Evolutionary conservation across 2,329 filamentous ascomycete species (phyloP).

Genomic region (Cladosporium oxysporum): DNA sequence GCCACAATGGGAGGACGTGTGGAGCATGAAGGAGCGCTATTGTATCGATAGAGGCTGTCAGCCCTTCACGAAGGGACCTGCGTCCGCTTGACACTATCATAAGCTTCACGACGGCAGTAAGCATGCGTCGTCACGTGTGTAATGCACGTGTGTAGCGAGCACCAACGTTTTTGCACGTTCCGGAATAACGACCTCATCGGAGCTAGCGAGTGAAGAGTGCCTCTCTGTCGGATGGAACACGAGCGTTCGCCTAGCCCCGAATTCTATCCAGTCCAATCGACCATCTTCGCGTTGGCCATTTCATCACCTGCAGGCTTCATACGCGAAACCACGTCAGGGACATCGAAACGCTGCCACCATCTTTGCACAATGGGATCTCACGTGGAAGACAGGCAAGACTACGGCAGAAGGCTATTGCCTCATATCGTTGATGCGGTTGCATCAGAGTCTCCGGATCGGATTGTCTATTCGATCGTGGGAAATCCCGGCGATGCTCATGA

Average conservation of each 20-base stretch:
- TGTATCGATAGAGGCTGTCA: neutral
- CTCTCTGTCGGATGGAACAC: neutral
- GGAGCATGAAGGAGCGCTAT: neutral
- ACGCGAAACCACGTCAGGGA: neutral
- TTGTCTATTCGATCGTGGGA: neutral
- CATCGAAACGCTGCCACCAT: neutral
- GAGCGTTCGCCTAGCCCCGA: neutral
- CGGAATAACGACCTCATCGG: neutral
- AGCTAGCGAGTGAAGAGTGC: neutral
- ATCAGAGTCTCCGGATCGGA: neutral
- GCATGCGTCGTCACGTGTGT: no score
- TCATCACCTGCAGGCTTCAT: neutral
- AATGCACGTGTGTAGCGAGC: neutral
- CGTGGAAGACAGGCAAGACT: neutral
- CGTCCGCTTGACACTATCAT: neutral
- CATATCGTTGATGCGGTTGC: neutral
- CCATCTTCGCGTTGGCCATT: neutral
- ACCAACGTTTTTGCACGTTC: neutral
- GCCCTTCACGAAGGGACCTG: neutral
- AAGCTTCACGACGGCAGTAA: neutral
- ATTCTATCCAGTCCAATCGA: neutral
- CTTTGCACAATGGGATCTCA: neutral
- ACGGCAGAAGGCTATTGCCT: neutral
- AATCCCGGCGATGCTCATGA: neutral
- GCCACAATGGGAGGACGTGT: neutral